A percentile compares a stretch with the other conserved stretches of the same genome.
Evolutionary conservation across 179 eudicot species (phyloP).

Genomic region (Patellifolia procumbens): DNA sequence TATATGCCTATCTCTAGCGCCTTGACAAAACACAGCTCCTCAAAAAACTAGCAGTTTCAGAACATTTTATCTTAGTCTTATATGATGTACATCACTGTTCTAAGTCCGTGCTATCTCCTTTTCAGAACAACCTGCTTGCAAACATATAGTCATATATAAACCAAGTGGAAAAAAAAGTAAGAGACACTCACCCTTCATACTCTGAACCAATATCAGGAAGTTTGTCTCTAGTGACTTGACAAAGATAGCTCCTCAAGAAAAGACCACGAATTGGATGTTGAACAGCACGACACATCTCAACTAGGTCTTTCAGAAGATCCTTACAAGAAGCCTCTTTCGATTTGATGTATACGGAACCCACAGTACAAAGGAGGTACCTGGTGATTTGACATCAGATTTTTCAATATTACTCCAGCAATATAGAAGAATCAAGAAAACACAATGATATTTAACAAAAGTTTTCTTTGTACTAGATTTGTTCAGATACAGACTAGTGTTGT

Average conservation of each 20-base stretch:
- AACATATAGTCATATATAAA: slow-evolving; percentile 2
- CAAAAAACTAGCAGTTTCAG: background rate
- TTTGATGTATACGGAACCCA: slow-evolving; percentile 90
- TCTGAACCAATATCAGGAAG: slow-evolving; percentile 89
- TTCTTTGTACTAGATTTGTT: no score
- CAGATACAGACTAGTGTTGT: no score
- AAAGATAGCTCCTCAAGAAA: slow-evolving; percentile 91
- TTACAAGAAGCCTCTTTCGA: slow-evolving; percentile 91
- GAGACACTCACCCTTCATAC: slow-evolving; percentile 69
- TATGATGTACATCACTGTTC: background rate
- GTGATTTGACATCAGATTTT: slow-evolving; percentile 16
- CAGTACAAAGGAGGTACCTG: slow-evolving; percentile 97
- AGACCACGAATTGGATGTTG: slow-evolving; percentile 98
- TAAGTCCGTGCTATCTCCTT: background rate
- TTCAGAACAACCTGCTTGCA: background rate
- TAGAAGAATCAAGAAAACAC: background rate
- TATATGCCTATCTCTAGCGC: background rate
- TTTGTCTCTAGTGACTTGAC: slow-evolving; percentile 90
- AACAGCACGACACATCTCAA: slow-evolving; percentile 97
- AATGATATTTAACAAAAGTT: no score
- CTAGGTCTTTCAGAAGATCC: slow-evolving; percentile 91
- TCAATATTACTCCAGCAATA: slow-evolving; percentile 1
- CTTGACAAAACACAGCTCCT: background rate
- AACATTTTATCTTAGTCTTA: background rate
- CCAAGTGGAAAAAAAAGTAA: slow-evolving; percentile 1